A percentile compares a stretch with the other conserved stretches of the same genome.
phyloP scores from a whole-genome alignment of 2,329 filamentous ascomycete genomes.

The Hymenoscyphus albidus region DNA sequence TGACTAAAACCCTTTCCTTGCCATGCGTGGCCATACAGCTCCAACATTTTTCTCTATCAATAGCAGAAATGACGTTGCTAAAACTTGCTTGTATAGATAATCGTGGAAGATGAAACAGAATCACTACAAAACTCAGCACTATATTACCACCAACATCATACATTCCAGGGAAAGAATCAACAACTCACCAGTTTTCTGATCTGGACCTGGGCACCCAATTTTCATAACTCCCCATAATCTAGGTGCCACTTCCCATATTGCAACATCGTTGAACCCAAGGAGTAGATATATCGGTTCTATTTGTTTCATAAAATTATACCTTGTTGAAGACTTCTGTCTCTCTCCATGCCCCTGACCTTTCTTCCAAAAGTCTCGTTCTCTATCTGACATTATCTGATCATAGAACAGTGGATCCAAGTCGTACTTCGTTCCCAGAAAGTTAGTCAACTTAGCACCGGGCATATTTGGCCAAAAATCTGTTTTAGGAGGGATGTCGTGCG shows the following conservation, averaged over 20 bases:
- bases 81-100: not conserved
- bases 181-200: not conserved
- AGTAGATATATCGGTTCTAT: not conserved
- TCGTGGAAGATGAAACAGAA: not conserved
- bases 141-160: too few relatives aligned
- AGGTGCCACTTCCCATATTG: not conserved
- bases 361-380: not conserved
- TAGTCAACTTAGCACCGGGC: not conserved
- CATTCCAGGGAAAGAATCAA: too few relatives aligned
- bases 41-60: too few relatives aligned
- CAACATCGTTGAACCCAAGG: not conserved
- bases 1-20: not conserved
- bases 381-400: not conserved
- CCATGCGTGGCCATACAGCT: fast-evolving
- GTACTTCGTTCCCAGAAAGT: not conserved
- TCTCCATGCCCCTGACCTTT: too few relatives aligned
- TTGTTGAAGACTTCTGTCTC: too few relatives aligned
- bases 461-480: not conserved
- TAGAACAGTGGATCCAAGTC: not conserved
- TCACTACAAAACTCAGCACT: not conserved
- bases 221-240: not conserved
- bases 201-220: not conserved
- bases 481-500: too few relatives aligned
- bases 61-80: too few relatives aligned
- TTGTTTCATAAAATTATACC: not conserved